A percentile compares a stretch with the other conserved stretches of the same genome.
These are phyloP conservation scores for Globisporangium takayamanum DNA, from an alignment of 352 stramenopile species.

Conservation along the genomic window DNA sequence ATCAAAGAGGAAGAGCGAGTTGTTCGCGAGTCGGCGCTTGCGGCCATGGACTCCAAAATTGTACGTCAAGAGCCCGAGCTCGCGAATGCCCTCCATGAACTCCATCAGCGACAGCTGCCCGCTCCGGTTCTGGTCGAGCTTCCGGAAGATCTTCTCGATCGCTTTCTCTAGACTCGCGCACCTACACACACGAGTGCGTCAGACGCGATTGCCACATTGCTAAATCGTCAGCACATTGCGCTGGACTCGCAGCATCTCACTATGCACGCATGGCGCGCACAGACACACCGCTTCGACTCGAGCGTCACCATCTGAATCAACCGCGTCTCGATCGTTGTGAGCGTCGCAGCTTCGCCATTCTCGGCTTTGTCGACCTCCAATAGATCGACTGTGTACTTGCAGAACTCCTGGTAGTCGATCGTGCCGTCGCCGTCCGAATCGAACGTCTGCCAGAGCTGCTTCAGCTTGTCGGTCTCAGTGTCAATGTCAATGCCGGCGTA, in stretches of 20 bases:
- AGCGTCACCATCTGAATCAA: slow-evolving; percentile 31
- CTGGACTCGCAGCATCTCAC: too few species aligned
- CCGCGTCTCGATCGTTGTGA: slow-evolving; percentile 25
- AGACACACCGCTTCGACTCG: slow-evolving; percentile 19
- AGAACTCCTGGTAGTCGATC: slow-evolving; percentile 42
- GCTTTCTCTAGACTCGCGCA: slow-evolving; percentile 15
- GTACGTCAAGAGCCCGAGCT: slow-evolving; percentile 35
- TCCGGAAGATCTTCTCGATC: slow-evolving; percentile 31
- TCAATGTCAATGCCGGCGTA: slow-evolving; percentile 29
- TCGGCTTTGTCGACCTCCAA: slow-evolving; percentile 26
- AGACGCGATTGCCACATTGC: too few species aligned
- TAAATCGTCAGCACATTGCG: too few species aligned
- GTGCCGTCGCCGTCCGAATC: slow-evolving; percentile 34
- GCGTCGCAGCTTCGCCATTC: slow-evolving; percentile 15
- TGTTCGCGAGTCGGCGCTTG: slow-evolving; percentile 34
- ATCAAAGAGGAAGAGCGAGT: slow-evolving; percentile 29
- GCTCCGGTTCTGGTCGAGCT: slow-evolving; percentile 30
- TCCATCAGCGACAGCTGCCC: slow-evolving; percentile 34
- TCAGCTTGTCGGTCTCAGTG: slow-evolving; percentile 23
- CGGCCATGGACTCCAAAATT: slow-evolving; percentile 41
- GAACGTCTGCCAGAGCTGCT: slow-evolving; percentile 34
- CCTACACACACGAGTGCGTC: slow-evolving; percentile 2
- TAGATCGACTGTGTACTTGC: slow-evolving; percentile 32
- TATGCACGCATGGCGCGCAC: too few species aligned
- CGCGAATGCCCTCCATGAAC: slow-evolving; percentile 34